These are phyloP conservation scores for Toxicodendron radicans DNA, from an alignment of 345 rosid genomes.

Conservation along the genomic window DNA sequence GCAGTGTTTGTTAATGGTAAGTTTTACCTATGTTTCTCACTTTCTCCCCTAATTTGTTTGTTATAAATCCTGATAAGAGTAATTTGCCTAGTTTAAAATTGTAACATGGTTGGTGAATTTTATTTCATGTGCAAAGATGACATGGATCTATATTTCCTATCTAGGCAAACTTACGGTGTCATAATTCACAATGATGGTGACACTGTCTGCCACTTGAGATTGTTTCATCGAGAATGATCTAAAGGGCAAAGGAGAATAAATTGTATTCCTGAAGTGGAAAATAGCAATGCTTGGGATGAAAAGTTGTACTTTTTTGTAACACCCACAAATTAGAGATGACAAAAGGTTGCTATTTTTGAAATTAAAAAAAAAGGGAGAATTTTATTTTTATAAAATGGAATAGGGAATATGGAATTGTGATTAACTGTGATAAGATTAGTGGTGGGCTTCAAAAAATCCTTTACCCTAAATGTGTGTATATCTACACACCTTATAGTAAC, in stretches of 20 bases:
- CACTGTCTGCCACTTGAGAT: not conserved
- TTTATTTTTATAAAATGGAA: too few relatives aligned
- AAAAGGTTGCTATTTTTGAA: too few relatives aligned
- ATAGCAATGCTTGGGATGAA: not conserved
- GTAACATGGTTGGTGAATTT: too few relatives aligned
- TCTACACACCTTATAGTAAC: too few relatives aligned
- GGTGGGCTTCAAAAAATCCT: too few relatives aligned
- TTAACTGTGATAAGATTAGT: too few relatives aligned
- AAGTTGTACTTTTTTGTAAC: too few relatives aligned
- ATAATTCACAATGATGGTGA: too few relatives aligned
- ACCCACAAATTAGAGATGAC: too few relatives aligned
- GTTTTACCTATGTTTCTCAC: slow-evolving; percentile 16
- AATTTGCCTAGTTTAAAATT: not conserved
- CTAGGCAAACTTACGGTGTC: not conserved
- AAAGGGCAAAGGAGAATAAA: not conserved
- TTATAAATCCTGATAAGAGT: not conserved
- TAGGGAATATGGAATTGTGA: too few relatives aligned
- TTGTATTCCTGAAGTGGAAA: not conserved
- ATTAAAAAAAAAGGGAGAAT: too few relatives aligned
- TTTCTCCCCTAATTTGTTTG: not conserved
- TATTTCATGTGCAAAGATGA: not conserved
- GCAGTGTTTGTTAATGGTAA: slow-evolving; percentile 93
- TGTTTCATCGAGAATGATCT: not conserved
- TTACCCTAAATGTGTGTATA: too few relatives aligned
- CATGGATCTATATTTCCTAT: not conserved